These are phyloP conservation scores for Aspergillus sp. DNA, from an alignment of 2,329 filamentous ascomycete genomes.

Conservation along the genomic window DNA sequence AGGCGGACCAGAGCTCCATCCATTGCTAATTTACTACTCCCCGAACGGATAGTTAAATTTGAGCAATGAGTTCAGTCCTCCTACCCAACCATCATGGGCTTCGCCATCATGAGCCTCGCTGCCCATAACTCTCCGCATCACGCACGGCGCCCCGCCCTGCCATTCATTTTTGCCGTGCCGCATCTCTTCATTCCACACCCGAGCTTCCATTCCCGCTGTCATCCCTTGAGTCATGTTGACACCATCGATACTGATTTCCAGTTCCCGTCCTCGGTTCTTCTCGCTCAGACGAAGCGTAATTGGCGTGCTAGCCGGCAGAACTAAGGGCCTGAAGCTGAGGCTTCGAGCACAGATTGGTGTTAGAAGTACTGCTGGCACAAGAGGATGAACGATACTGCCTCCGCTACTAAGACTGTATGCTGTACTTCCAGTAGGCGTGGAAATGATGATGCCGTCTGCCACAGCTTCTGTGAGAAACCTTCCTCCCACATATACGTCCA, in stretches of 20 bases:
- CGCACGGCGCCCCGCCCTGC: constrained; percentile 85
- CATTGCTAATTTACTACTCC: constrained; percentile 44
- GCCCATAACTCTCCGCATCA: constrained; percentile 66
- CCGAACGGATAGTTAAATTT: constrained; percentile 99
- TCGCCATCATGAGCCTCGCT: constrained; percentile 64
- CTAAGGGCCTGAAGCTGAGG: constrained; percentile 86
- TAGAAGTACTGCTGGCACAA: constrained; percentile 83
- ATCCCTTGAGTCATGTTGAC: constrained; percentile 65
- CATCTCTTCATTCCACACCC: constrained; percentile 84
- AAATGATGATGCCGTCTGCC: constrained; percentile 91
- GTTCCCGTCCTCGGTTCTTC: constrained; percentile 72
- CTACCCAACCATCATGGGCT: constrained; percentile 91
- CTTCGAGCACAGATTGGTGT: constrained; percentile 94
- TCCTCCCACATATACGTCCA: constrained; percentile 87
- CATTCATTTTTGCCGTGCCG: constrained; percentile 52
- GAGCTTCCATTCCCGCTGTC: constrained; percentile 75
- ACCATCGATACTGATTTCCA: constrained; percentile 79
- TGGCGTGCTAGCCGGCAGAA: constrained; percentile 81
- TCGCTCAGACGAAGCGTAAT: constrained; percentile 79
- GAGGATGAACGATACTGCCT: constrained; percentile 89
- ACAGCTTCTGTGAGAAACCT: constrained; percentile 91
- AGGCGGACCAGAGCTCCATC: neutral
- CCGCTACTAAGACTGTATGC: constrained; percentile 93
- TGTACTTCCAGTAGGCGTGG: constrained; percentile 90
- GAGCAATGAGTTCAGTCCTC: constrained; percentile 84